Percentiles rank a stretch among this genome's conserved stretches.
Conservation (phyloP, 768 basidiomycete species). For the Leccinum aurantiacum region DNA sequence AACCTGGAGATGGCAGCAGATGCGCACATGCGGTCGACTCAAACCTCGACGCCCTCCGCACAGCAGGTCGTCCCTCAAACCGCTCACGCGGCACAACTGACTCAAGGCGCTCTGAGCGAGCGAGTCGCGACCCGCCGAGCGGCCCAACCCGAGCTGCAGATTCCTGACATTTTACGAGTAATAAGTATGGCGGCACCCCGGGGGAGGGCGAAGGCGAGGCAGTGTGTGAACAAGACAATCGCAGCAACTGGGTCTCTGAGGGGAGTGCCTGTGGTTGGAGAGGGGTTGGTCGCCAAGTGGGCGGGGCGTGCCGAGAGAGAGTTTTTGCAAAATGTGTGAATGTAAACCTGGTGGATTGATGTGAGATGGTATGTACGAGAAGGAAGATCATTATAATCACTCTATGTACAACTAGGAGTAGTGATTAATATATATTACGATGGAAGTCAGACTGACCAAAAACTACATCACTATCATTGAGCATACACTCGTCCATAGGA, state of each 20-base stretch:
- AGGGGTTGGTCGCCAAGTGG: constrained; percentile 42
- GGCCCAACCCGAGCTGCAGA: constrained; percentile 25
- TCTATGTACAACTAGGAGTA: not conserved
- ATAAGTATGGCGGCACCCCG: constrained; percentile 18
- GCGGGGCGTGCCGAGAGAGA: constrained; percentile 42
- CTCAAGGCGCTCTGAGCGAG: constrained; percentile 14
- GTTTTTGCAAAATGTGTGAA: constrained; percentile 27
- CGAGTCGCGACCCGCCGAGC: constrained; percentile 11
- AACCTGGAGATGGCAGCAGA: no score
- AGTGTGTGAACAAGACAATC: constrained; percentile 13
- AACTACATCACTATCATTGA: not conserved
- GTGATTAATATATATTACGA: not conserved
- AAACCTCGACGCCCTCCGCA: no score
- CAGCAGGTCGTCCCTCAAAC: no score
- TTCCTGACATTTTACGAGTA: constrained; percentile 26
- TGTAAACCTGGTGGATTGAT: no score
- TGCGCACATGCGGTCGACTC: no score
- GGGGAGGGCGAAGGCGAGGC: constrained; percentile 8
- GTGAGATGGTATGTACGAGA: no score
- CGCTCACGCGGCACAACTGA: no score
- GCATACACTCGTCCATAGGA: not conserved
- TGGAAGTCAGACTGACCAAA: not conserved
- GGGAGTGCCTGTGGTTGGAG: constrained; percentile 13
- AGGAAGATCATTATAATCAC: no score
- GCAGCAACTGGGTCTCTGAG: constrained; percentile 19